Percentiles rank a stretch among this genome's conserved stretches.
These are phyloP conservation scores for Alternaria ethzedia DNA, from an alignment of 2,329 filamentous ascomycete species.

Conservation along the genomic window DNA sequence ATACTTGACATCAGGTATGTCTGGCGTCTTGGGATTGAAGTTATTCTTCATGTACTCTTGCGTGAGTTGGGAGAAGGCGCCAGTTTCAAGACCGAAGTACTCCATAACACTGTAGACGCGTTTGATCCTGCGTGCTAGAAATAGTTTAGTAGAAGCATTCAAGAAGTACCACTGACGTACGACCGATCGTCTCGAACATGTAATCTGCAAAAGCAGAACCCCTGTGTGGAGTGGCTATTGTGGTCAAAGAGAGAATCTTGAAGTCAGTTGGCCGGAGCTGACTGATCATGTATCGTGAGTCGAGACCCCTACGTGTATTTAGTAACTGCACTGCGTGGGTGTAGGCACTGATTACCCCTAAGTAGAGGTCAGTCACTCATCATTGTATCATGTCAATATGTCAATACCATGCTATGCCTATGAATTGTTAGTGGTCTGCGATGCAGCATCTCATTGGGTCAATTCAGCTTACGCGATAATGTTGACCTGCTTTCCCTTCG, in stretches of 20 bases:
- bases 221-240: conserved; percentile 67
- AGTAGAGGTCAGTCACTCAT: conserved; percentile 23
- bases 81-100: conserved; percentile 62
- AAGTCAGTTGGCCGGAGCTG: conserved; percentile 67
- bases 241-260: conserved; percentile 74
- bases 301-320: conserved; percentile 59
- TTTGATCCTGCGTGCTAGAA: conserved; percentile 55
- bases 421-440: conserved; percentile 17
- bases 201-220: conserved; percentile 69
- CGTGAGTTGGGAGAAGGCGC: conserved; percentile 67
- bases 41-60: conserved; percentile 62
- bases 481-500: conserved; percentile 65
- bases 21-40: conserved; percentile 66
- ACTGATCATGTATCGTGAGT: conserved; percentile 70
- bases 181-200: conserved; percentile 64
- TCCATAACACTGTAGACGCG: conserved; percentile 63
- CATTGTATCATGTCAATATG: background rate
- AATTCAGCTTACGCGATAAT: conserved; percentile 64
- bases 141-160: conserved; percentile 17
- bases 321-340: conserved; percentile 12
- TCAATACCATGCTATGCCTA: conserved; percentile 62
- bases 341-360: conserved; percentile 45
- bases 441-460: background rate
- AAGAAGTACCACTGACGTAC: conserved; percentile 48
- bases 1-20: conserved; percentile 62